Conservation (phyloP, 441 rosid species). For the Euphorbia celastroides region DNA sequence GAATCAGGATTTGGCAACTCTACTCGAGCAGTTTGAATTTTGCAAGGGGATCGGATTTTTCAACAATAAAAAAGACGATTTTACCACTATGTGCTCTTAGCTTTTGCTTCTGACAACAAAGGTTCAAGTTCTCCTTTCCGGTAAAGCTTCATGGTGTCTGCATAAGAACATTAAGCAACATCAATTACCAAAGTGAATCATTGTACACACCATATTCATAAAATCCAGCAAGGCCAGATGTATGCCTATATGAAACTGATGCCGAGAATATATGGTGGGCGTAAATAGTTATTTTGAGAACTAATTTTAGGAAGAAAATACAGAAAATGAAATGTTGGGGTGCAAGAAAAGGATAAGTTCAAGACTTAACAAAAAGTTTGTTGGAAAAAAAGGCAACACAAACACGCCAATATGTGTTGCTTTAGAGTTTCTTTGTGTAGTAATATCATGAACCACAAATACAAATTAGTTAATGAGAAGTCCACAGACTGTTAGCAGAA, state of each 20-base stretch:
- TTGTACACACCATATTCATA: no score
- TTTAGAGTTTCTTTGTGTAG: background rate
- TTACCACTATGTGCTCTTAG: slow-evolving; percentile 37
- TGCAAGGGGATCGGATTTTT: background rate
- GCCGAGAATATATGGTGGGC: background rate
- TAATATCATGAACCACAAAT: background rate
- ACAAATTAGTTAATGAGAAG: background rate
- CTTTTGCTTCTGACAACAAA: slow-evolving; percentile 50
- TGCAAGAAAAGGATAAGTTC: background rate
- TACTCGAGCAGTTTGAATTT: slow-evolving; percentile 13
- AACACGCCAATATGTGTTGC: background rate
- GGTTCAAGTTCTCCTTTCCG: slow-evolving; percentile 66
- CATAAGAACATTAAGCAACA: slow-evolving; percentile 16
- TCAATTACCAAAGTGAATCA: background rate
- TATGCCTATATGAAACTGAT: background rate
- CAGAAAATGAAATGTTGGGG: background rate
- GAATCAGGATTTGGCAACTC: slow-evolving; percentile 14
- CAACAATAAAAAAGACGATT: background rate
- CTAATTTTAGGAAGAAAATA: background rate
- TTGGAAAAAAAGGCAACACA: background rate
- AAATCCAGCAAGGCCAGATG: background rate
- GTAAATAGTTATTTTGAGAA: background rate
- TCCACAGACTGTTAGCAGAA: background rate
- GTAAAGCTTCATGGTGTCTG: slow-evolving; percentile 67
- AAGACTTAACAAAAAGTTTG: background rate